These are phyloP conservation scores for Fraxinus americana DNA, from an alignment of 257 asterid genomes.

Conservation along the genomic window DNA sequence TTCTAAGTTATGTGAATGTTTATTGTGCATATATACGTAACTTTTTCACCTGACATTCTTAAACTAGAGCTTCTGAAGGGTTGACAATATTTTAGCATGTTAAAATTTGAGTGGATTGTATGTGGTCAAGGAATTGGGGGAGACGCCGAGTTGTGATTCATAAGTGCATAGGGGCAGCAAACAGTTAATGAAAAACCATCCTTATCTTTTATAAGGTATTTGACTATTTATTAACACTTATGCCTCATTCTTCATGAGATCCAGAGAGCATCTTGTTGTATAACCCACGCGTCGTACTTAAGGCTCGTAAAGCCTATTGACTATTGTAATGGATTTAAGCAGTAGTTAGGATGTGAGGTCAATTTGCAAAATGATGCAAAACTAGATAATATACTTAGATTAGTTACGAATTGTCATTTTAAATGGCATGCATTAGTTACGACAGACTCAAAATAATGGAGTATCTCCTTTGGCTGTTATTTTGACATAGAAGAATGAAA, in stretches of 20 bases:
- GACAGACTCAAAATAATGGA: neutral
- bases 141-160: neutral
- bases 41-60: neutral
- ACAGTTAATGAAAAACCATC: neutral
- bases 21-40: neutral
- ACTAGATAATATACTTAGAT: neutral
- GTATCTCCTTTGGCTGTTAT: slow-evolving; percentile 5
- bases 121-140: slow-evolving; percentile 3
- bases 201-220: neutral
- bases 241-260: neutral
- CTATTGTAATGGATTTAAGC: neutral
- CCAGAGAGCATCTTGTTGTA: neutral
- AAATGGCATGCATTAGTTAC: neutral
- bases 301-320: neutral
- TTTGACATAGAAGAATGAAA: slow-evolving; percentile 11
- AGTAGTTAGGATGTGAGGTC: neutral
- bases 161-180: neutral
- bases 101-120: neutral
- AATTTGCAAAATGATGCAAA: neutral
- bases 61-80: slow-evolving; percentile 2
- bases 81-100: neutral
- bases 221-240: neutral
- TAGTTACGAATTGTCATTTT: neutral
- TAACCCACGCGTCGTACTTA: neutral
- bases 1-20: neutral